A percentile compares a stretch with the other conserved stretches of the same genome.
Evolutionary conservation across 148 eudicot genomes (phyloP).

Genomic region (Talinum fruticosum): DNA sequence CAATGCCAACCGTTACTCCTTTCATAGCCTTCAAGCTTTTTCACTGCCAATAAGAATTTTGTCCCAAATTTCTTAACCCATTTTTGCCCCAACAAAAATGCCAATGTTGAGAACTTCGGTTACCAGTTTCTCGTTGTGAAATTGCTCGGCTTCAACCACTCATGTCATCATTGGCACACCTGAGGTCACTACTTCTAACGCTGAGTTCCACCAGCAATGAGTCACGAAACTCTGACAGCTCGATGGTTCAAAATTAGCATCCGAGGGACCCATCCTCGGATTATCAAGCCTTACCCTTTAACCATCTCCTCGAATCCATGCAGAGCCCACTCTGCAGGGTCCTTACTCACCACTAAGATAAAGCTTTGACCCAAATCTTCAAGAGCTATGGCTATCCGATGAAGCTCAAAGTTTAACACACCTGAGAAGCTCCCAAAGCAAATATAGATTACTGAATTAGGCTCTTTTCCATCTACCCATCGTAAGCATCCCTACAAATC

Average conservation of each 20-base stretch:
- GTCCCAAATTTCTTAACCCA: neutral
- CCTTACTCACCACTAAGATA: slow-evolving; percentile 17
- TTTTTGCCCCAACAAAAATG: slow-evolving; percentile 36
- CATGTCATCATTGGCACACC: slow-evolving; percentile 27
- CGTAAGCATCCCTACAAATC: slow-evolving; percentile 18
- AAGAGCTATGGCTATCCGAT: slow-evolving; percentile 22
- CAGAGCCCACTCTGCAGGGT: neutral
- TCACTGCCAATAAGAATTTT: slow-evolving; percentile 2
- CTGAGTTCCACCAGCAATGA: slow-evolving; percentile 34
- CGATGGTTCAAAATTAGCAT: slow-evolving; percentile 18
- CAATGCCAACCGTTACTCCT: slow-evolving; percentile 22
- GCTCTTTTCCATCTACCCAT: slow-evolving; percentile 26
- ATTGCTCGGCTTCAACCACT: slow-evolving; percentile 26
- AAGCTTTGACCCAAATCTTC: slow-evolving; percentile 22
- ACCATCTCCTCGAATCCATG: slow-evolving; percentile 1
- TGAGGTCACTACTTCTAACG: slow-evolving; percentile 7
- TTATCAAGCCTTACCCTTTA: slow-evolving; percentile 13
- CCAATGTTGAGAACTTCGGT: slow-evolving; percentile 30
- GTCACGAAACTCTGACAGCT: slow-evolving; percentile 23
- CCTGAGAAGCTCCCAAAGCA: slow-evolving; percentile 25
- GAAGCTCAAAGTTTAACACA: slow-evolving; percentile 12
- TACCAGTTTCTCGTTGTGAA: slow-evolving; percentile 25
- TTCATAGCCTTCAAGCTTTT: neutral
- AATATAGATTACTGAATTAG: slow-evolving; percentile 26
- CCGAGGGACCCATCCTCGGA: slow-evolving; percentile 33